Evolutionary conservation across 108 stramenopile species (phyloP).

Genomic region (Skeletonema marinoi): DNA sequence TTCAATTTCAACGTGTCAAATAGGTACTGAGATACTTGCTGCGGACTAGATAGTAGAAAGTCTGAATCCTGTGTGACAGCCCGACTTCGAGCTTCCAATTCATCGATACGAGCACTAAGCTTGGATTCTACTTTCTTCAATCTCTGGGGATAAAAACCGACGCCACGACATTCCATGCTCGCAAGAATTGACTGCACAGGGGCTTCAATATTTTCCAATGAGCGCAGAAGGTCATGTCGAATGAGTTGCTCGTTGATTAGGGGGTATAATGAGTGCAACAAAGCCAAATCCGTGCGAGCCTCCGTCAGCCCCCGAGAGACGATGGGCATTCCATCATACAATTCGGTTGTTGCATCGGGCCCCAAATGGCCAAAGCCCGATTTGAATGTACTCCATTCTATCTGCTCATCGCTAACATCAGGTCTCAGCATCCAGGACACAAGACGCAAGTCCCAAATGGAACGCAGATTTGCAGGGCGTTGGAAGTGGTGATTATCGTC

Average conservation of each 20-base stretch:
- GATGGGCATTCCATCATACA: neutral
- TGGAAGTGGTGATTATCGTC: neutral
- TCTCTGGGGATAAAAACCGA: slow-evolving; percentile 39
- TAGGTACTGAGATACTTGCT: slow-evolving; percentile 54
- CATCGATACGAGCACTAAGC: slow-evolving; percentile 27
- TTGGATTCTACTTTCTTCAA: slow-evolving; percentile 26
- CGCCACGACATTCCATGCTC: slow-evolving; percentile 57
- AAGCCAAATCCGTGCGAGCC: slow-evolving; percentile 26
- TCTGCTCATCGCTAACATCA: slow-evolving; percentile 25
- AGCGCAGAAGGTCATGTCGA: slow-evolving; percentile 21
- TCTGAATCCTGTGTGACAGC: slow-evolving; percentile 29
- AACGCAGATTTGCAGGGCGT: slow-evolving; percentile 20
- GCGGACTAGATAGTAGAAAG: slow-evolving; percentile 54
- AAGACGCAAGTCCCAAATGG: slow-evolving; percentile 48
- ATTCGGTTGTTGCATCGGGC: slow-evolving; percentile 1
- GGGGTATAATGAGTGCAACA: slow-evolving; percentile 38
- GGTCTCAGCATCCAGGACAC: slow-evolving; percentile 51
- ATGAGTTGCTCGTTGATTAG: slow-evolving; percentile 28
- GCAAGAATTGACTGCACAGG: slow-evolving; percentile 47
- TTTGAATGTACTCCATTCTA: slow-evolving; percentile 32
- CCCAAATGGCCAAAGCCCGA: slow-evolving; percentile 42
- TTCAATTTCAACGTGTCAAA: slow-evolving; percentile 47
- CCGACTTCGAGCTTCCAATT: slow-evolving; percentile 29
- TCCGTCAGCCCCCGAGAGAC: slow-evolving; percentile 32
- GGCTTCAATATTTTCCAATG: slow-evolving; percentile 43